Base-by-base conservation (phyloP, 495 filamentous ascomycete genomes). In the Aspergillus homomorphus region DNA sequence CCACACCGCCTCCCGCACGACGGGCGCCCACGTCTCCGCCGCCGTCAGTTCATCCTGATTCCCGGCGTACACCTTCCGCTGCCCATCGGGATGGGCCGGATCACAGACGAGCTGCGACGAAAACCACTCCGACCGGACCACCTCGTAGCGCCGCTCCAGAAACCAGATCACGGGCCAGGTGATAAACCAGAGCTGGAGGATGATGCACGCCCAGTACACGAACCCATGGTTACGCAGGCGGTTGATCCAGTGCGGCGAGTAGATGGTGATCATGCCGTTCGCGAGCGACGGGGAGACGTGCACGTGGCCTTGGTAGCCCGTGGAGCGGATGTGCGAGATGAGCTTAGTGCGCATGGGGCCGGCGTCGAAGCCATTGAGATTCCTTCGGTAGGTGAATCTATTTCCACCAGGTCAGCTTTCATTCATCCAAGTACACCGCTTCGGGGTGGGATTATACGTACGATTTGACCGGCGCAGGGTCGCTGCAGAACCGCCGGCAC, bases 241-340 rank as follows among this genome's bases (percentile, higher is more conserved):
- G 62, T 80, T 80, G 56, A 79, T 72, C 74, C 74, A 78, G 56
- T 79, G 77, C 20, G 77, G 74, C 2, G 77, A 80, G 60, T 77
- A 78, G 38, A 80, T 54, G 22, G 69, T 73, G 38, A 78, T 59
- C 3, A 62, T 64, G 20, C 60, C 33, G 60, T 76, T 66, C n/a
- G 66, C 62, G 41, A 67, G 56, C 0, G 52, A 50, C 1, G 68
- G 57, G 0, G 30, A 45, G 53, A 75, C 60, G 45, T 20, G 26
- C 23, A 78, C 62, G 14, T 63, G 54, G 58, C 77, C 77, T 44
- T 61, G 68, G 65, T 80, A 80, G 57, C 76, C 77, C 22, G 73
- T 67, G 10, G 66, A 55, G 38, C 75, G 76, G 20, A 80, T 71
- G 14, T 77, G 72, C 5, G 75, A 72, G 23, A 62, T 67, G 1